These are phyloP conservation scores for Collybia sordida DNA, from an alignment of 768 basidiomycete species.

Conservation along the genomic window DNA sequence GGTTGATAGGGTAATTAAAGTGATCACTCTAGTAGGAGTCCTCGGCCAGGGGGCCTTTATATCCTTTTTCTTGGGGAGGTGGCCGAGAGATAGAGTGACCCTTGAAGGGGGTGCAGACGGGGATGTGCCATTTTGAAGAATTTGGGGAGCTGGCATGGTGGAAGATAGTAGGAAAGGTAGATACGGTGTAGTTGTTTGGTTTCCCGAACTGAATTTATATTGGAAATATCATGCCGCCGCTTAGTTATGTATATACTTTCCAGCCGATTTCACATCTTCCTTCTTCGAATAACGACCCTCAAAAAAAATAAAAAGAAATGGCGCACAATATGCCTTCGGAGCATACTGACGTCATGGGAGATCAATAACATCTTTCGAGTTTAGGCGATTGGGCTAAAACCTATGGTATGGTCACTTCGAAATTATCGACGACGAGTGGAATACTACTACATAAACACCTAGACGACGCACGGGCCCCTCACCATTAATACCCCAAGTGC, in stretches of 20 bases:
- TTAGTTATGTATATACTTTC: background rate
- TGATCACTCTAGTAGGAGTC: conserved; percentile 59
- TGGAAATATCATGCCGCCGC: background rate
- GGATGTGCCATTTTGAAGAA: conserved; percentile 7
- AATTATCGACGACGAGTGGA: too few species aligned
- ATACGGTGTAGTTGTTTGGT: background rate
- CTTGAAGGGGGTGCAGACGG: conserved; percentile 46
- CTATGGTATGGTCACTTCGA: too few species aligned
- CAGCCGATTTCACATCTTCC: too few species aligned
- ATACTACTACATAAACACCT: too few species aligned
- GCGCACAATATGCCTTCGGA: too few species aligned
- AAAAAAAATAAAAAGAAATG: too few species aligned
- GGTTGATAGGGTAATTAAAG: background rate
- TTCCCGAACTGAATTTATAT: conserved; percentile 1
- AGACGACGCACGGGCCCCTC: too few species aligned
- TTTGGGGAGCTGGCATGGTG: conserved; percentile 14
- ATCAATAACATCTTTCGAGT: too few species aligned
- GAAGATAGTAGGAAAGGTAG: conserved; percentile 2
- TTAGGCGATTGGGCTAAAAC: too few species aligned
- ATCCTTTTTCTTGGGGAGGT: conserved; percentile 71
- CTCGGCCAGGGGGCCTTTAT: conserved; percentile 74
- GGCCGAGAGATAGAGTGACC: conserved; percentile 72
- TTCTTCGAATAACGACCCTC: too few species aligned
- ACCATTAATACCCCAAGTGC: too few species aligned
- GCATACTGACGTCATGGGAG: too few species aligned